Percentiles rank a stretch among this genome's conserved stretches.
Evolutionary conservation across 805 yeast species (phyloP).

Genomic region (Zygosaccharomyces bailii): DNA sequence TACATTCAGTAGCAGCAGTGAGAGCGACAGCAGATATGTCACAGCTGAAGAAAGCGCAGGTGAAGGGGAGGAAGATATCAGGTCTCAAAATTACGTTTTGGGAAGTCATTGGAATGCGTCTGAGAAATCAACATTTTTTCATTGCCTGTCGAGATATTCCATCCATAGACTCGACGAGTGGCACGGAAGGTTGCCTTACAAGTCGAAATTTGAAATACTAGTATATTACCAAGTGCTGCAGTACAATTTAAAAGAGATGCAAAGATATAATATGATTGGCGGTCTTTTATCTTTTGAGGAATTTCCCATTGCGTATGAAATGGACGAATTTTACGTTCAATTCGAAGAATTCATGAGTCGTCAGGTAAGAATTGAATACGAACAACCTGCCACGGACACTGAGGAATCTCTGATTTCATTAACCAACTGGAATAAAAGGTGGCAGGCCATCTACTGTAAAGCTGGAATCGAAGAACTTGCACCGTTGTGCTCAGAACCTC

Average conservation of each 20-base stretch:
- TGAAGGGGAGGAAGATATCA: constrained; percentile 7
- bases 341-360: constrained; percentile 29
- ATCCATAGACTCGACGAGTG: constrained; percentile 35
- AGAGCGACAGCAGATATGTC: constrained; percentile 8
- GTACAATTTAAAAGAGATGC: constrained; percentile 19
- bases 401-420: background rate
- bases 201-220: constrained; percentile 31
- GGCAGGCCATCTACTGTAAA: constrained; percentile 29
- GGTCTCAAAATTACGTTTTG: constrained; percentile 4
- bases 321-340: constrained; percentile 28
- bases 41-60: constrained; percentile 8
- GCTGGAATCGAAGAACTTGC: constrained; percentile 19
- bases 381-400: background rate
- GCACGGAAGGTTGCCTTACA: constrained; percentile 20
- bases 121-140: constrained; percentile 34
- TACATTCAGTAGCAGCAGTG: constrained; percentile 9
- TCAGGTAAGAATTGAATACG: constrained; percentile 14
- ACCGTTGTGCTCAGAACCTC: constrained; percentile 16
- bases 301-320: constrained; percentile 36
- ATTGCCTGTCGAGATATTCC: constrained; percentile 28
- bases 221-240: constrained; percentile 27
- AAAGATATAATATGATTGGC: constrained; percentile 17
- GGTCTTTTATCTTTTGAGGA: constrained; percentile 23
- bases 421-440: constrained; percentile 30
- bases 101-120: constrained; percentile 30